Percentiles rank a stretch among this genome's conserved stretches.
phyloP scores from a whole-genome alignment of 768 basidiomycete species.

The Xerocomus brunneocitrinus region DNA sequence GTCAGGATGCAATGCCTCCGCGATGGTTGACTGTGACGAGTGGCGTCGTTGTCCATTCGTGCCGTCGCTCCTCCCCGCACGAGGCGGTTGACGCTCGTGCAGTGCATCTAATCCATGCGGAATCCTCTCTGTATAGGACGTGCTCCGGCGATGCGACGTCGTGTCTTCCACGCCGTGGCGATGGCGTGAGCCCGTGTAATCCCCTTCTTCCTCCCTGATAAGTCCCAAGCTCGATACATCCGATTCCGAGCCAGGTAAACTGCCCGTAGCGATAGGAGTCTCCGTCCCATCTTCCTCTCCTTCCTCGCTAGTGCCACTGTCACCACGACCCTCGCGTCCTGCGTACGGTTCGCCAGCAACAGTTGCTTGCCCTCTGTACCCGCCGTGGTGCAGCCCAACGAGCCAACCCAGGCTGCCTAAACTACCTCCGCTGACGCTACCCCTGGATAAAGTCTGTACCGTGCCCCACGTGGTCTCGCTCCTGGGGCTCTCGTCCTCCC shows the following conservation, averaged over 20 bases:
- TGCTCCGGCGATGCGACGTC: slow-evolving; percentile 14
- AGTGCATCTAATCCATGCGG: slow-evolving; percentile 6
- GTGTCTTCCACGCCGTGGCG: slow-evolving; percentile 5
- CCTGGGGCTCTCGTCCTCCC: slow-evolving; percentile 26
- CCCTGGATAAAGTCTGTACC: slow-evolving; percentile 22
- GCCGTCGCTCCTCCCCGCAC: slow-evolving; percentile 22
- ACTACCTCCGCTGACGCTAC: slow-evolving; percentile 18
- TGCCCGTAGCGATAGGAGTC: slow-evolving; percentile 19
- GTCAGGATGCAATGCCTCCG: slow-evolving; percentile 19
- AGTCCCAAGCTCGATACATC: slow-evolving; percentile 26
- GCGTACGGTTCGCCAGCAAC: slow-evolving; percentile 14
- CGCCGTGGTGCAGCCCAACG: slow-evolving; percentile 29
- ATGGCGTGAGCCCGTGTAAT: slow-evolving; percentile 11
- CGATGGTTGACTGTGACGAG: slow-evolving; percentile 15
- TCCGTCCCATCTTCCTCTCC: slow-evolving; percentile 16
- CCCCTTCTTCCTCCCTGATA: slow-evolving; percentile 31
- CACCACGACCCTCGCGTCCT: slow-evolving; percentile 14
- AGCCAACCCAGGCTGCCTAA: slow-evolving; percentile 29
- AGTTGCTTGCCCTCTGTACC: slow-evolving; percentile 24
- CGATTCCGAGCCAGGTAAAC: slow-evolving; percentile 16
- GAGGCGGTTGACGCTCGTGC: slow-evolving; percentile 19
- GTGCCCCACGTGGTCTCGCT: slow-evolving; percentile 37
- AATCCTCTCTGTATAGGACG: slow-evolving; percentile 18
- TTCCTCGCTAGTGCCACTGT: slow-evolving; percentile 13
- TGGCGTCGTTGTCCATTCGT: slow-evolving; percentile 15